Evolutionary conservation across 2,329 filamentous ascomycete species (phyloP).

Genomic region (Shiraia bambusicola): DNA sequence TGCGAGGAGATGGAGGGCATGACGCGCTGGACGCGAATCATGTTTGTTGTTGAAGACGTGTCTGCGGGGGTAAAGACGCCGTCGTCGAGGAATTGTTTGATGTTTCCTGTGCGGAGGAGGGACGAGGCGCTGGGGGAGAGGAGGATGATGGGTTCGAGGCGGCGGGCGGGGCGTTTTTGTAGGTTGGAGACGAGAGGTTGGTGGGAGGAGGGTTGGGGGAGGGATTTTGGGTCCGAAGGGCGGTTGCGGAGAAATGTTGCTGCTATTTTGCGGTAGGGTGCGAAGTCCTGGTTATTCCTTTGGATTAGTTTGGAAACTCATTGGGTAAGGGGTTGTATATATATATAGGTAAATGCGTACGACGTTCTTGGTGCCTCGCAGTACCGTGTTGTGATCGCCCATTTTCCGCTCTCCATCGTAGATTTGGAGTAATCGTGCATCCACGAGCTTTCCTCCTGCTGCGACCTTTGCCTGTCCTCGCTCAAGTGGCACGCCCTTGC

Average conservation of each 20-base stretch:
- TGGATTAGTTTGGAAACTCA: conserved; percentile 20
- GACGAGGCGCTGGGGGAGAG: conserved; percentile 95
- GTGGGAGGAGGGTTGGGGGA: conserved; percentile 28
- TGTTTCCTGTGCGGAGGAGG: conserved; percentile 91
- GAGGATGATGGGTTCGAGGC: conserved; percentile 81
- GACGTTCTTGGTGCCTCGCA: conserved; percentile 84
- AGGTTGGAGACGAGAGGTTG: conserved; percentile 44
- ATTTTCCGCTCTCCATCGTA: conserved; percentile 89
- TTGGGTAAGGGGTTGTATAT: not conserved
- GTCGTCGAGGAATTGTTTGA: conserved; percentile 87
- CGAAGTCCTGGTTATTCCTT: conserved; percentile 71
- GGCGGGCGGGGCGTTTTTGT: conserved; percentile 45
- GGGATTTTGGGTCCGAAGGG: conserved; percentile 42
- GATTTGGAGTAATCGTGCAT: conserved; percentile 81
- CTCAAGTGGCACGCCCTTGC: conserved; percentile 45
- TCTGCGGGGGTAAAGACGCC: conserved; percentile 80
- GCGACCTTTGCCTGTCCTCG: conserved; percentile 42
- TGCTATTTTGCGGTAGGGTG: conserved; percentile 84
- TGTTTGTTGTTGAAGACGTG: conserved; percentile 58
- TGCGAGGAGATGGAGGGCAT: conserved; percentile 69
- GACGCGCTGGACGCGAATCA: conserved; percentile 80
- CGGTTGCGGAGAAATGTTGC: conserved; percentile 67
- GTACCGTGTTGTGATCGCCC: conserved; percentile 85
- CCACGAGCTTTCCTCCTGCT: conserved; percentile 52
- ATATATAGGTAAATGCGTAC: conserved; percentile 59